These are phyloP conservation scores for Helminthosporium solani DNA, from an alignment of 2,329 filamentous ascomycete species.

Conservation along the genomic window DNA sequence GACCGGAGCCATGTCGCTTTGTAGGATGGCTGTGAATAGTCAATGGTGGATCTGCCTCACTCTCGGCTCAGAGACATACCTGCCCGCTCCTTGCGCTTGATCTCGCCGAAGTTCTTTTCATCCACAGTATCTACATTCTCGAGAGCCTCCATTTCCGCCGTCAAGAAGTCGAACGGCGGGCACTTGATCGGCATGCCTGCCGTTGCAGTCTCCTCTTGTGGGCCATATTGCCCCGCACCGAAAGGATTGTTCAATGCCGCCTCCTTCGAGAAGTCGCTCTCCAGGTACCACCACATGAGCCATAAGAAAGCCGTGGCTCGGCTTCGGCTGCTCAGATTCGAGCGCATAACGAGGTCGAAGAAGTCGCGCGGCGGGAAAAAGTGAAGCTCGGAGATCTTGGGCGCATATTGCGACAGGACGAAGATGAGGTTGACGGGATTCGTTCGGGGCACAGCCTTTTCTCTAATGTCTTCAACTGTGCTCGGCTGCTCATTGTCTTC, in stretches of 20 bases:
- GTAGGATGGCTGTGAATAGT: conserved; percentile 58
- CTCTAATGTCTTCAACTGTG: conserved; percentile 79
- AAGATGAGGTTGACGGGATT: conserved; percentile 98
- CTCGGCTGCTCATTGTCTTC: conserved; percentile 86
- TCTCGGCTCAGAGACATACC: conserved; percentile 6
- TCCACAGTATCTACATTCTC: conserved; percentile 76
- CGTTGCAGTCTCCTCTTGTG: conserved; percentile 37
- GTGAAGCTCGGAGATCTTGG: conserved; percentile 89
- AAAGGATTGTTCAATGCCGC: conserved; percentile 90
- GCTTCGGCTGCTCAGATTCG: conserved; percentile 76
- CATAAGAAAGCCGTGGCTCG: conserved; percentile 88
- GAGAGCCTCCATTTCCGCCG: conserved; percentile 61
- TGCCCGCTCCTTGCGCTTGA: conserved; percentile 72
- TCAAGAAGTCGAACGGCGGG: conserved; percentile 65
- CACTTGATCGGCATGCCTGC: conserved; percentile 57
- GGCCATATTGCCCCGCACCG: conserved; percentile 55
- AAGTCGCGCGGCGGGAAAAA: conserved; percentile 86
- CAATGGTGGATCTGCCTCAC: conserved; percentile 4
- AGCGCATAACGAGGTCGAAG: conserved; percentile 94
- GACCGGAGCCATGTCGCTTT: conserved; percentile 70
- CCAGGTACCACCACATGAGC: conserved; percentile 99
- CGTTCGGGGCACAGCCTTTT: conserved; percentile 68
- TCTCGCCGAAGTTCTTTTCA: conserved; percentile 68
- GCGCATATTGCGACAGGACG: conserved; percentile 83
- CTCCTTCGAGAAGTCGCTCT: conserved; percentile 89